These are phyloP conservation scores for Rhynchospora breviuscula DNA, from an alignment of 176 grass and related monocot species.

Conservation along the genomic window DNA sequence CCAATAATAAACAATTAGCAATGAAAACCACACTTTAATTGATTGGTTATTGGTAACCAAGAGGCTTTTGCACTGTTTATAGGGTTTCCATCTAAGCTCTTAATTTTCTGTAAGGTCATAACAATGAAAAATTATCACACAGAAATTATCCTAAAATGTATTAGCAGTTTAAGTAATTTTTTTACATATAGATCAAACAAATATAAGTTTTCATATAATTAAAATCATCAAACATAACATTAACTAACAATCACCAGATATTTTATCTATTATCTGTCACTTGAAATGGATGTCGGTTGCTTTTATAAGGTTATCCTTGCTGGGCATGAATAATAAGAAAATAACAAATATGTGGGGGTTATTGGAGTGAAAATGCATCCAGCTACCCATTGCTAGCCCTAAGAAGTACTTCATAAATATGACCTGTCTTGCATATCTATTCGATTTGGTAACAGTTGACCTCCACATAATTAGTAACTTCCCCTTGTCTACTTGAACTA, in stretches of 20 bases:
- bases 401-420: neutral
- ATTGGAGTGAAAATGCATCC: neutral
- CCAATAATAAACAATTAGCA: no score
- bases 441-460: neutral
- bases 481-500: neutral
- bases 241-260: neutral
- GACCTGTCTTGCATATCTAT: neutral
- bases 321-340: no score
- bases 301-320: neutral
- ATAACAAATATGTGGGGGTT: neutral
- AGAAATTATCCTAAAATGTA: neutral
- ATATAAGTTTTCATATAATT: neutral
- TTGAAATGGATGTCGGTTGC: neutral
- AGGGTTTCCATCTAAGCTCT: neutral
- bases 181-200: conserved; percentile 1
- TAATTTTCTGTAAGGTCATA: neutral
- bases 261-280: neutral
- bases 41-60: neutral
- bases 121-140: neutral
- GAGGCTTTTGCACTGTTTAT: neutral
- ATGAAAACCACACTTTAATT: neutral
- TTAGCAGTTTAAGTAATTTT: neutral
- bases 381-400: neutral
- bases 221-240: neutral
- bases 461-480: neutral